Base-by-base conservation (phyloP, 139 green algal genomes). In the Eudorina sp. region DNA sequence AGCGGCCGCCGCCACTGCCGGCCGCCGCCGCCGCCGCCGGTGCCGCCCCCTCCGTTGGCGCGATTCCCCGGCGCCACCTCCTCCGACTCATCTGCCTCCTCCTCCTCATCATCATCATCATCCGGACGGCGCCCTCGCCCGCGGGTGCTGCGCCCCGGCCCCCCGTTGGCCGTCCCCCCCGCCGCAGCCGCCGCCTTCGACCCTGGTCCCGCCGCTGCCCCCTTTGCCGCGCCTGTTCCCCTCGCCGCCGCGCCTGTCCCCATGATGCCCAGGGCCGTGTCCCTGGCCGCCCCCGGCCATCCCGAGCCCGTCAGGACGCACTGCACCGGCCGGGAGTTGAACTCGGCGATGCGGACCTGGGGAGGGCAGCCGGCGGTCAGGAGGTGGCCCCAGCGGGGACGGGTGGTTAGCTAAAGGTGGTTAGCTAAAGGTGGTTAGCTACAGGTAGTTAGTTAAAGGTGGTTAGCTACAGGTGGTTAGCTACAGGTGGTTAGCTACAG, bases 261-360 rank as follows among this genome's bases (percentile, higher is more conserved):
- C 40, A 58, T n/a, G 6, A 6, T 5, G 8, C 29, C 70, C 68
- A 92, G 87, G 70, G 82, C 51, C 19, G 31, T 41, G 83, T 92
- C 90, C 45, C 86, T 83, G 23, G 83, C 77, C 48, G 92, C 27
- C 6, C 91, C 91, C 40, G 92, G 91, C 27, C 86, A 80, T 3
- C 64, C 91, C 0, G 84, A 92, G 27, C 92, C 92, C 6, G 85
- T 93, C 25, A 95, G 45, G 2, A 46, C 84, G 66, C 90, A 93
- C 3, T 31, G 40, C 31, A 93, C 74, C 3, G 91, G 85, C 66
- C 86, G 45, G 29, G 90, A 90, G 73, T 94, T 91, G 74, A 94
- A 94, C 88, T 94, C 90, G 21, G 93, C 84, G 31, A 95, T 66
- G 29, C 45, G 70, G 7, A 95, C 62, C 92, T 93, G 88, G 48